A percentile compares a stretch with the other conserved stretches of the same genome.
These are phyloP conservation scores for Platismatia glauca DNA, from an alignment of 495 filamentous ascomycete species.

Conservation along the genomic window DNA sequence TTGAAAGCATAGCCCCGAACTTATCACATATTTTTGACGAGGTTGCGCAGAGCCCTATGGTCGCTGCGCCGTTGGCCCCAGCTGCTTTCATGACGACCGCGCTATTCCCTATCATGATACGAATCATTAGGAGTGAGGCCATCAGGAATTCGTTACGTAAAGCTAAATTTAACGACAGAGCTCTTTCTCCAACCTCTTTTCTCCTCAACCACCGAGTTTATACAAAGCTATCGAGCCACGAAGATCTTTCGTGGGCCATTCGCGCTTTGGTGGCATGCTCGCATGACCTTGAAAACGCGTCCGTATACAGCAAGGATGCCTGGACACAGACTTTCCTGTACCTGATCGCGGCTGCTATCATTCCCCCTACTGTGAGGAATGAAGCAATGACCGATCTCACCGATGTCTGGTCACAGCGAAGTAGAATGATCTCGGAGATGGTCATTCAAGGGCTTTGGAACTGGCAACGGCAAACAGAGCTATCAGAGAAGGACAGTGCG, in stretches of 20 bases:
- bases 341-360: conserved; percentile 50
- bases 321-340: conserved; percentile 84
- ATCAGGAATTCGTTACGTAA: conserved; percentile 45
- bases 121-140: conserved; percentile 21
- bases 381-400: conserved; percentile 51
- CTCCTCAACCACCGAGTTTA: conserved; percentile 68
- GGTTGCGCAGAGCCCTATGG: conserved; percentile 61
- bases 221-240: conserved; percentile 59
- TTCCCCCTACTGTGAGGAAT: conserved; percentile 50
- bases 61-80: conserved; percentile 63
- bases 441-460: conserved; percentile 70
- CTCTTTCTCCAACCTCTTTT: conserved; percentile 57
- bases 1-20: conserved; percentile 51
- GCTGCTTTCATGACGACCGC: conserved; percentile 66
- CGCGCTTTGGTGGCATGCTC: conserved; percentile 59
- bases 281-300: conserved; percentile 32
- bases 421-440: conserved; percentile 44
- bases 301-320: conserved; percentile 37
- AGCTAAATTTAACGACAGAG: conserved; percentile 49
- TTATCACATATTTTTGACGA: conserved; percentile 70
- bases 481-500: conserved; percentile 67
- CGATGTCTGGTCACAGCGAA: conserved; percentile 45
- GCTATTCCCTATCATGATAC: conserved; percentile 36
- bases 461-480: conserved; percentile 60
- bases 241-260: conserved; percentile 68